These are phyloP conservation scores for Beauveria rudraprayagi DNA, from an alignment of 2,329 filamentous ascomycete genomes.

Conservation along the genomic window DNA sequence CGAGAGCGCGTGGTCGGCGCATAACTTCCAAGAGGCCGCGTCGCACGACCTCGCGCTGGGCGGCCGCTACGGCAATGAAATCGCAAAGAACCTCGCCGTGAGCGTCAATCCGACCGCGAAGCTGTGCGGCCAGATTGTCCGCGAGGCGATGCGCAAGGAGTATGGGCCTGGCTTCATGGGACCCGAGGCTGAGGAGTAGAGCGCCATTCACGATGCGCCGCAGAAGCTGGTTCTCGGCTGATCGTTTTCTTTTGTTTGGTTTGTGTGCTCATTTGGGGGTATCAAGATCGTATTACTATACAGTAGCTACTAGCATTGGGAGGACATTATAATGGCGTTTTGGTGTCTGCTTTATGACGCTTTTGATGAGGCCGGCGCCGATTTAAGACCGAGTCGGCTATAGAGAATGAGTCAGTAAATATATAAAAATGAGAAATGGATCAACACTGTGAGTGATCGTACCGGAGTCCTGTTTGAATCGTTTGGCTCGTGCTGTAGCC, in stretches of 20 bases:
- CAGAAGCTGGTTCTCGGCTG: neutral
- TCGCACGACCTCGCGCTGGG: conserved; percentile 56
- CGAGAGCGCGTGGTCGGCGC: conserved; percentile 41
- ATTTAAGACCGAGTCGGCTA: conserved; percentile 25
- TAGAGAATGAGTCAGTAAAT: neutral
- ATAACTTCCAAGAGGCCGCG: conserved; percentile 55
- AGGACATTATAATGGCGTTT: conserved; percentile 4
- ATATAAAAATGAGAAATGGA: conserved; percentile 2
- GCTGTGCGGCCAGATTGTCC: conserved; percentile 60
- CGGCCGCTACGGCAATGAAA: conserved; percentile 56
- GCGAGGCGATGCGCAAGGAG: conserved; percentile 62
- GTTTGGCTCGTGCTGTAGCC: conserved; percentile 45
- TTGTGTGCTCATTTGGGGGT: neutral
- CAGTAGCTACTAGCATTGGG: conserved; percentile 7
- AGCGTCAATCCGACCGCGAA: conserved; percentile 61
- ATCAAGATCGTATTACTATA: conserved; percentile 6
- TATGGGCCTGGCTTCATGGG: conserved; percentile 44
- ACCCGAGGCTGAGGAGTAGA: conserved; percentile 18
- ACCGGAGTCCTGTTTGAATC: conserved; percentile 37
- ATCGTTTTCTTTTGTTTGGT: neutral
- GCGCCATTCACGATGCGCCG: neutral
- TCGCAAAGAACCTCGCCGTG: conserved; percentile 57
- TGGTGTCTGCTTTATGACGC: neutral
- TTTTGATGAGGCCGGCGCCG: conserved; percentile 7
- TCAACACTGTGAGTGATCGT: conserved; percentile 11